These are phyloP conservation scores for Drosera spatulata DNA, from an alignment of 179 eudicot genomes.

Conservation along the genomic window DNA sequence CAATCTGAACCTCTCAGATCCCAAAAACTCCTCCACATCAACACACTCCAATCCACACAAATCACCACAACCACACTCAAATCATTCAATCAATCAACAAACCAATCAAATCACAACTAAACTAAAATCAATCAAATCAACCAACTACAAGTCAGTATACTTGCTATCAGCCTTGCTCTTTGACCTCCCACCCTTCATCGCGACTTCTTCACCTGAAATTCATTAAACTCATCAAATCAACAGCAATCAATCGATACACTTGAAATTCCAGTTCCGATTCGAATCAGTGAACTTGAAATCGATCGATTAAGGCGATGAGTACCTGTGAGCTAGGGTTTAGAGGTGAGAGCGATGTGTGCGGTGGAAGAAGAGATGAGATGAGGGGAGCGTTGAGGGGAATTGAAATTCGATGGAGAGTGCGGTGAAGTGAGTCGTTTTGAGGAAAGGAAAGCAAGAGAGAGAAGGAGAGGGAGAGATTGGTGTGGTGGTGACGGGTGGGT, in stretches of 20 bases:
- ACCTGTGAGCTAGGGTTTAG: slow-evolving; percentile 17
- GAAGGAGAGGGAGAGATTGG: too few relatives aligned
- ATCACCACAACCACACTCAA: background rate
- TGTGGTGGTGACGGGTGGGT: background rate
- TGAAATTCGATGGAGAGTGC: slow-evolving; percentile 4
- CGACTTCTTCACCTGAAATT: background rate
- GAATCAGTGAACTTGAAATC: too few relatives aligned
- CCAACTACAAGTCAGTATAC: background rate
- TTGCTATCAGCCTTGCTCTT: background rate
- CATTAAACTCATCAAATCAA: background rate
- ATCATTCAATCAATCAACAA: background rate
- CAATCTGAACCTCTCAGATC: background rate
- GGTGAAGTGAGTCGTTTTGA: background rate
- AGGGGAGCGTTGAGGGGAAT: slow-evolving; percentile 3
- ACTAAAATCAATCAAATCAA: too few relatives aligned
- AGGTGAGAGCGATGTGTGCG: background rate
- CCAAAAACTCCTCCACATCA: background rate
- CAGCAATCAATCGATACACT: slow-evolving; percentile 4
- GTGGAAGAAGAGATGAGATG: slow-evolving; percentile 6
- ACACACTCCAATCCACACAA: background rate
- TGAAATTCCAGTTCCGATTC: background rate
- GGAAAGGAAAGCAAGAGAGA: background rate
- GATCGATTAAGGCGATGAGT: background rate
- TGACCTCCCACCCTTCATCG: slow-evolving; percentile 1
- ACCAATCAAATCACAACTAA: too few relatives aligned